Percentiles rank a stretch among this genome's conserved stretches.
phyloP scores from a whole-genome alignment of 257 asterid genomes.

The Rehmannia glutinosa region DNA sequence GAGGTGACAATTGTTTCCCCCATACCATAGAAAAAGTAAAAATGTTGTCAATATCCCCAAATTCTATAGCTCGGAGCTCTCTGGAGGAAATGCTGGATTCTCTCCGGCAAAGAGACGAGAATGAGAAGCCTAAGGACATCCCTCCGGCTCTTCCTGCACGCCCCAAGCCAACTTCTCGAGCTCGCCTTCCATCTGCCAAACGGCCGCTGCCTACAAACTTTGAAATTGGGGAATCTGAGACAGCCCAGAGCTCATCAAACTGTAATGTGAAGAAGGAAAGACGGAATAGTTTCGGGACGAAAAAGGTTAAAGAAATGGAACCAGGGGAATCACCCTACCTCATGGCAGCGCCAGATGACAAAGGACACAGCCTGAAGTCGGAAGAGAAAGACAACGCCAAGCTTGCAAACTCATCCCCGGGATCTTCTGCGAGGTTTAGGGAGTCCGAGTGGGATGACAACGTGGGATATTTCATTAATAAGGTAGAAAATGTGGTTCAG shows the following conservation, averaged over 20 bases:
- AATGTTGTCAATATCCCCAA: conserved; percentile 58
- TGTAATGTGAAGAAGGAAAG: conserved; percentile 19
- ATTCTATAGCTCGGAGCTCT: conserved; percentile 64
- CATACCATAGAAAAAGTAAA: neutral
- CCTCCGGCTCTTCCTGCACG: conserved; percentile 86
- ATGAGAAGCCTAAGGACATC: conserved; percentile 53
- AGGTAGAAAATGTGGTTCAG: conserved; percentile 40
- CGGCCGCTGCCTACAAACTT: conserved; percentile 40
- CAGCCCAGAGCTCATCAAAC: conserved; percentile 18
- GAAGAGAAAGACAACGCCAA: conserved; percentile 28
- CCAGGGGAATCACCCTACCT: conserved; percentile 44
- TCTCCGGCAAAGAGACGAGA: conserved; percentile 56
- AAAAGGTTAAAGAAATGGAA: conserved; percentile 39
- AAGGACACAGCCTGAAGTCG: conserved; percentile 18
- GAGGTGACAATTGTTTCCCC: neutral
- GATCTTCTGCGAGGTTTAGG: conserved; percentile 31
- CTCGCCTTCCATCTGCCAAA: conserved; percentile 69
- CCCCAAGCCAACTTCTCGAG: conserved; percentile 57
- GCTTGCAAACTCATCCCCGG: conserved; percentile 21
- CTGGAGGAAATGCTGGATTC: conserved; percentile 90
- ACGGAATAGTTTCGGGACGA: conserved; percentile 40
- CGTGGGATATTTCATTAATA: conserved; percentile 49
- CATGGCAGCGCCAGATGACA: conserved; percentile 22
- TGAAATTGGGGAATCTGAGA: conserved; percentile 21
- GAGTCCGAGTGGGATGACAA: conserved; percentile 48